A percentile compares a stretch with the other conserved stretches of the same genome.
phyloP scores from a whole-genome alignment of 345 rosid species.

The Populus tremula region DNA sequence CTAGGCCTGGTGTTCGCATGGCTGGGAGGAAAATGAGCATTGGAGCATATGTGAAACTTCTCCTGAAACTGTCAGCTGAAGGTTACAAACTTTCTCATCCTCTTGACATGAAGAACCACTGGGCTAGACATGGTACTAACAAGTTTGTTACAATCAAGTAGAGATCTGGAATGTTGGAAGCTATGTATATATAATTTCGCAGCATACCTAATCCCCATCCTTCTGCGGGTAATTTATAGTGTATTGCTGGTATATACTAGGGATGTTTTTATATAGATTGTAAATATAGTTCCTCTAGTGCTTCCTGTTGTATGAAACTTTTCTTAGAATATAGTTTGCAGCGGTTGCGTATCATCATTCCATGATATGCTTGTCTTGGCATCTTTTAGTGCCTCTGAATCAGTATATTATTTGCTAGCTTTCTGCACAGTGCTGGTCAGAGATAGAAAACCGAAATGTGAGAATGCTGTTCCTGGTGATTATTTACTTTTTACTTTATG shows the following conservation, averaged over 20 bases:
- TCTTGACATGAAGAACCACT: slow-evolving; percentile 59
- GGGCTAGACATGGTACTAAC: slow-evolving; percentile 77
- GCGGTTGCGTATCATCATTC: not conserved
- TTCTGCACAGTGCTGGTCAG: not conserved
- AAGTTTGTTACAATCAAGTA: slow-evolving; percentile 67
- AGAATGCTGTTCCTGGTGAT: not conserved
- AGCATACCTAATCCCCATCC: not conserved
- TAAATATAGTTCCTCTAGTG: slow-evolving; percentile 7
- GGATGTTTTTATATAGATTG: slow-evolving; percentile 16
- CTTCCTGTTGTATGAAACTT: not conserved
- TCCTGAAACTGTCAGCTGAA: slow-evolving; percentile 53
- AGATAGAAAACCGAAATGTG: not conserved
- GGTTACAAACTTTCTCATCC: slow-evolving; percentile 53
- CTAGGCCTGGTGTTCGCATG: slow-evolving; percentile 52
- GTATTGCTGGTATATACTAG: not conserved
- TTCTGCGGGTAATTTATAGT: slow-evolving; percentile 11
- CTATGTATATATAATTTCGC: slow-evolving; percentile 1
- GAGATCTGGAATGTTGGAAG: slow-evolving; percentile 6
- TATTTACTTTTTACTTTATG: too few species aligned
- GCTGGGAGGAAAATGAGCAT: slow-evolving; percentile 79
- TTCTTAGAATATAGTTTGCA: not conserved
- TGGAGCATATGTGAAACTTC: slow-evolving; percentile 58
- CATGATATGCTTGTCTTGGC: not conserved
- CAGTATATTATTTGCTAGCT: not conserved
- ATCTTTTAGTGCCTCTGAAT: not conserved